Conservation (phyloP, 164 flowering plant genomes). For the Vitis cinerea region DNA sequence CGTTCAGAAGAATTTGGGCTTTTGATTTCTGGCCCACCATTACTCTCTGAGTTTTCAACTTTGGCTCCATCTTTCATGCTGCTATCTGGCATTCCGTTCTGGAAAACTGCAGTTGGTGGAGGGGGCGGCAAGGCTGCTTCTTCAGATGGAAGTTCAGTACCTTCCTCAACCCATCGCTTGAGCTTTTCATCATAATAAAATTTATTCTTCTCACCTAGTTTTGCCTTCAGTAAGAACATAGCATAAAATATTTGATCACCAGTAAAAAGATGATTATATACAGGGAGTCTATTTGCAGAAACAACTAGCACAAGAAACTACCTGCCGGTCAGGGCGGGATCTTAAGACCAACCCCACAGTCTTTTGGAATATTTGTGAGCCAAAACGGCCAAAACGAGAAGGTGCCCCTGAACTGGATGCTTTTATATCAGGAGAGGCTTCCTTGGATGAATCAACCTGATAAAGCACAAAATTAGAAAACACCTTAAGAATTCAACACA, state of each 20-base stretch:
- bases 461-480: neutral
- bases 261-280: neutral
- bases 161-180: constrained; percentile 82
- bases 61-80: constrained; percentile 29
- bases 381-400: constrained; percentile 62
- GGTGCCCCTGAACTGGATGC: constrained; percentile 39
- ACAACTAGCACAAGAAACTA: constrained; percentile 10
- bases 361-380: constrained; percentile 58
- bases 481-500: neutral
- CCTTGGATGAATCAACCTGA: constrained; percentile 39
- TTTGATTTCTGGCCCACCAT: constrained; percentile 34
- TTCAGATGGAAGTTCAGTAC: constrained; percentile 55
- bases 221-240: constrained; percentile 42
- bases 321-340: constrained; percentile 58
- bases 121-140: constrained; percentile 69
- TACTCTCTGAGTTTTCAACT: constrained; percentile 26
- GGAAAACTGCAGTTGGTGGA: constrained; percentile 49
- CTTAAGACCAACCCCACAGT: constrained; percentile 61
- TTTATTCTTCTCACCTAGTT: constrained; percentile 67
- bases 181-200: constrained; percentile 78
- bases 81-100: constrained; percentile 45
- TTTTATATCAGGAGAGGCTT: constrained; percentile 33
- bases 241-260: constrained; percentile 1
- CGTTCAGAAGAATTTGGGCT: constrained; percentile 30
- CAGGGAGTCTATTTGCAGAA: neutral